Evolutionary conservation across 805 yeast genomes (phyloP), one percentile per base, ranked within the genome.

Genomic region (Nakazawaea holstii): DNA sequence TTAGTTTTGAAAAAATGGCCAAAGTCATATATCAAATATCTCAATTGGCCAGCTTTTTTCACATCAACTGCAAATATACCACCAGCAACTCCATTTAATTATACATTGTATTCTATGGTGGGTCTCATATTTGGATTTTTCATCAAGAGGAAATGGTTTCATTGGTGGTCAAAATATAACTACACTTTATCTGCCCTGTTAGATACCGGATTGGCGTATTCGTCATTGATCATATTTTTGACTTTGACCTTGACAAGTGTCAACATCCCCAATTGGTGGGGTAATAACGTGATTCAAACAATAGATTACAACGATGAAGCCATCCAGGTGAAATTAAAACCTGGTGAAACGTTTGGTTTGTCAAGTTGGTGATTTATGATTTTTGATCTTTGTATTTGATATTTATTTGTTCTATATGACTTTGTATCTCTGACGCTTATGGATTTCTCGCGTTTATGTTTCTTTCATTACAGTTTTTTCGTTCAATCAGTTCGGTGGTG

Each of bases 161-260:
- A 72, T 41, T 84, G 90, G 91, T 84, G 91, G 90, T 81, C 82
- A 36, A 84, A 82, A 61, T 84, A 84, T 61, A 83, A 82, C 59
- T 83, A 81, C 58, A 74, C 82, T 4, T 64, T 84, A 46, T 76
- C 86, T 14, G 80, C 85, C 20, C 90, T 80, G 1, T 60, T 84
- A 24, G 82, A 82, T 40, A 76, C 84, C 6, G 88, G 88, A 1
- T 73, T 83, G 11, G 87, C 88, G 0, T 70, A 80, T 53, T 74
- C 84, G 26, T 75, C 84, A 2, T 65, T 84, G 44, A 50, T 82
- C 26, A 74, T 84, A 9, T 82, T 81, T 57, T 69, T 81, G 53
- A 65, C 75, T 1, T 69, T 76, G 6, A 71, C 72, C 39, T 69
- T 68, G 37, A 66, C 76, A 13, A 68, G 68, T 13, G 65, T 68